Conservation (phyloP, 805 yeast species). For the Dipodascus geniculatus region DNA sequence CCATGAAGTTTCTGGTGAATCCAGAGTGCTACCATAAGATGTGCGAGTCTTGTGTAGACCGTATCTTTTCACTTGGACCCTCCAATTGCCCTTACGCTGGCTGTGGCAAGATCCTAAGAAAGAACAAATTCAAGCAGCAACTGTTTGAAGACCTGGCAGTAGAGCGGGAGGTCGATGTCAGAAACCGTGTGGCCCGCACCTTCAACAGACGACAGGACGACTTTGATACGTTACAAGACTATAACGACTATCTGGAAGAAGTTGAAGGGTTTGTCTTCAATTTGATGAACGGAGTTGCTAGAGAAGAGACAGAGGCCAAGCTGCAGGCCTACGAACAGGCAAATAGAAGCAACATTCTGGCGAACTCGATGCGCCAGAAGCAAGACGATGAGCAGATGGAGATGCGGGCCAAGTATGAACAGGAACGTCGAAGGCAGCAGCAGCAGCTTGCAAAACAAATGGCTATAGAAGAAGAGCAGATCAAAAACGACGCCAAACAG, state of each 20-base stretch:
- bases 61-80: slow-evolving; percentile 89
- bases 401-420: slow-evolving; percentile 55
- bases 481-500: slow-evolving; percentile 34
- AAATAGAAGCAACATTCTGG: slow-evolving; percentile 63
- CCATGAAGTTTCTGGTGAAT: slow-evolving; percentile 81
- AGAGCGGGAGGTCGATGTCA: slow-evolving; percentile 84
- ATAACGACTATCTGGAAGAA: slow-evolving; percentile 70
- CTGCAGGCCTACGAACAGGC: slow-evolving; percentile 53
- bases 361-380: slow-evolving; percentile 61
- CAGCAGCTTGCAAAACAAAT: slow-evolving; percentile 48
- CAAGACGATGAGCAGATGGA: slow-evolving; percentile 58
- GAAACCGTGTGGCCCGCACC: slow-evolving; percentile 63
- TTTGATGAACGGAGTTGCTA: slow-evolving; percentile 56
- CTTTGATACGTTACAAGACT: slow-evolving; percentile 47
- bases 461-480: slow-evolving; percentile 40
- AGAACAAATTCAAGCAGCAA: slow-evolving; percentile 84
- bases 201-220: slow-evolving; percentile 75
- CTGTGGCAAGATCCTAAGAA: slow-evolving; percentile 78
- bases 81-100: slow-evolving; percentile 92
- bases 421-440: slow-evolving; percentile 43
- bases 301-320: slow-evolving; percentile 52
- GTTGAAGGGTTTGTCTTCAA: slow-evolving; percentile 75
- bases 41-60: slow-evolving; percentile 90
- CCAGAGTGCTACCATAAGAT: slow-evolving; percentile 98
- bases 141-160: slow-evolving; percentile 82